Base-by-base conservation (phyloP, 345 rosid genomes). In the Gossypium rotundifolium region DNA sequence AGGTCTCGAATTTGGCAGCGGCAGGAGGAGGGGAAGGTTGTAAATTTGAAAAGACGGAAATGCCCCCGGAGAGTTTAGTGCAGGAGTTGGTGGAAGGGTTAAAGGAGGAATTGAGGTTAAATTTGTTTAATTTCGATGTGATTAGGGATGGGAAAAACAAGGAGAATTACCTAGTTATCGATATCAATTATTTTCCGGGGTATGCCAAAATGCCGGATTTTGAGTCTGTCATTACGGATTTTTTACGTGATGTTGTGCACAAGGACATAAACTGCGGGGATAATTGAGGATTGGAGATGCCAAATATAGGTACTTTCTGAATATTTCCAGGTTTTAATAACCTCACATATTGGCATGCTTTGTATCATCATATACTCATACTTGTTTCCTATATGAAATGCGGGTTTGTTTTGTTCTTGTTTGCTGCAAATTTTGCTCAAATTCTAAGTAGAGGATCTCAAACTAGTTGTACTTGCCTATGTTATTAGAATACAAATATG, bases 131-230 rank as follows among this genome's bases (percentile, higher is more conserved):
- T 76, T 88, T 88, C 71, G 94, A 90, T 72, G 78, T 90, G 64
- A 90, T 90, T 73, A 85, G 88, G 77, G 92, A 88, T 78, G 85
- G 80, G 7, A 83, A 53, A 67, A 85, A 83, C 79, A 75, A 54
- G 61, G 84, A 74, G 72, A 77, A 84, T 75, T 88, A 84, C 78
- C 78, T 86, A 27, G 79, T 90, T 0, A 83, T 90, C 66, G 94
- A 90, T 78, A 81, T 90, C 66, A 90, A 90, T 83, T 90, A 90
- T 83, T 88, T 90, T 71, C 92, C 92, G 40, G 90, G 94, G 44
- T 90, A 83, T 53, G 89, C 85, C 6, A 90, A 90, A 84, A 79
- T 88, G 86, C 92, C 94, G 0, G 73, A 76, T 74, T 90, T 80
- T 57, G 90, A 86, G 84, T 70, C 81, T 33, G 57, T 88, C 2